Percentiles rank a stretch among this genome's conserved stretches.
These are phyloP conservation scores for Russula virescens DNA, from an alignment of 768 basidiomycete species.

Conservation along the genomic window DNA sequence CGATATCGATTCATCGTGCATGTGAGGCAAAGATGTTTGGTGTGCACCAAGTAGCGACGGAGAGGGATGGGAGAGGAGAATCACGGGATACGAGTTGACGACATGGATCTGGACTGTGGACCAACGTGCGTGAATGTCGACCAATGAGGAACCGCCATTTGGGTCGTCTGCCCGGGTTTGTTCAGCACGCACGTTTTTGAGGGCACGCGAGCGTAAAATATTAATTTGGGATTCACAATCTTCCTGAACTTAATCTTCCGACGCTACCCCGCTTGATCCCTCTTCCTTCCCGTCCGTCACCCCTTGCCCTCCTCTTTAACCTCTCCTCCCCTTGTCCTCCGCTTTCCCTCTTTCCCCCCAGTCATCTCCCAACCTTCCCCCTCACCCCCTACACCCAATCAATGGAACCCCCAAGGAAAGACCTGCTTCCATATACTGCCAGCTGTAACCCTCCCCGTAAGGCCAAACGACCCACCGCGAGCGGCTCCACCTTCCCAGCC, in stretches of 20 bases:
- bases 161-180: conserved; percentile 22
- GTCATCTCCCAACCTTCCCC: neutral
- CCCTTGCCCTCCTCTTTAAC: neutral
- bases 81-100: neutral
- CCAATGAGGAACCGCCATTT: conserved; percentile 13
- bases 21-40: too few species aligned
- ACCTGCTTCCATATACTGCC: conserved; percentile 31
- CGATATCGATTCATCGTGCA: too few species aligned
- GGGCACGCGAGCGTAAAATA: conserved; percentile 24
- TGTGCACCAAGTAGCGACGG: too few species aligned
- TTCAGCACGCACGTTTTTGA: conserved; percentile 10
- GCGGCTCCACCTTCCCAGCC: neutral
- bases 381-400: neutral
- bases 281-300: neutral
- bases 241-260: neutral
- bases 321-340: neutral
- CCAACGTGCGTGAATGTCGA: conserved; percentile 1
- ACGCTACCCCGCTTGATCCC: neutral
- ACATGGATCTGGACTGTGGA: too few species aligned
- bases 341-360: neutral
- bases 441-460: conserved; percentile 43
- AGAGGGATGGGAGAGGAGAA: too few species aligned
- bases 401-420: conserved; percentile 22
- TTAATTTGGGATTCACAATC: too few species aligned
- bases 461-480: conserved; percentile 35